Percentiles rank a stretch among this genome's conserved stretches.
Conservation (phyloP, 2,329 filamentous ascomycete species). For the Neofusicoccum parvum region DNA sequence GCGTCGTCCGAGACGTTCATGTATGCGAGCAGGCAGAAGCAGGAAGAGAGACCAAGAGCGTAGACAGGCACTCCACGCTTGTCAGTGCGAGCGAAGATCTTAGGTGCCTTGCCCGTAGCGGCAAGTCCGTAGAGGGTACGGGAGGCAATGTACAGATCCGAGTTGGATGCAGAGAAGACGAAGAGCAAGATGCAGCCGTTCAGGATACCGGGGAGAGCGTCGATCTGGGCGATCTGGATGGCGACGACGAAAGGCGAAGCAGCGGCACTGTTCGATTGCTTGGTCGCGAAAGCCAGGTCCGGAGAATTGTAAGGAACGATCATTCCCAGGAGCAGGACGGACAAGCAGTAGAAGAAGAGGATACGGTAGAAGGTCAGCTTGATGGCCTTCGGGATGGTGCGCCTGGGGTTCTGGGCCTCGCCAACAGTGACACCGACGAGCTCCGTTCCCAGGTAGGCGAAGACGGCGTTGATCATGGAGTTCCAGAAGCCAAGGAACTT, state of each 20-base stretch:
- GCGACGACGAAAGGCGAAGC: constrained; percentile 78
- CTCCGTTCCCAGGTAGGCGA: constrained; percentile 75
- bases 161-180: constrained; percentile 77
- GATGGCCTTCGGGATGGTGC: constrained; percentile 75
- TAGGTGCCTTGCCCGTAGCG: constrained; percentile 70
- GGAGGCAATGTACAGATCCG: constrained; percentile 73
- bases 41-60: constrained; percentile 62
- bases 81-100: constrained; percentile 72
- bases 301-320: constrained; percentile 70
- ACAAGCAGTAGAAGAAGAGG: constrained; percentile 75
- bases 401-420: constrained; percentile 77
- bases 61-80: constrained; percentile 70
- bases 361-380: constrained; percentile 82
- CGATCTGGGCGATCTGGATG: constrained; percentile 65
- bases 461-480: constrained; percentile 74
- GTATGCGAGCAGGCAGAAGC: constrained; percentile 68
- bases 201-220: constrained; percentile 65
- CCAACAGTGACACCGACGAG: constrained; percentile 77
- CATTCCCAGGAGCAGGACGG: constrained; percentile 75
- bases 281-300: constrained; percentile 62
- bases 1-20: constrained; percentile 42
- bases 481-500: constrained; percentile 60
- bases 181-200: constrained; percentile 76
- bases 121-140: constrained; percentile 74
- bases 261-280: constrained; percentile 54